These are phyloP conservation scores for Phoma sp. DNA, from an alignment of 2,329 filamentous ascomycete species.

Conservation along the genomic window DNA sequence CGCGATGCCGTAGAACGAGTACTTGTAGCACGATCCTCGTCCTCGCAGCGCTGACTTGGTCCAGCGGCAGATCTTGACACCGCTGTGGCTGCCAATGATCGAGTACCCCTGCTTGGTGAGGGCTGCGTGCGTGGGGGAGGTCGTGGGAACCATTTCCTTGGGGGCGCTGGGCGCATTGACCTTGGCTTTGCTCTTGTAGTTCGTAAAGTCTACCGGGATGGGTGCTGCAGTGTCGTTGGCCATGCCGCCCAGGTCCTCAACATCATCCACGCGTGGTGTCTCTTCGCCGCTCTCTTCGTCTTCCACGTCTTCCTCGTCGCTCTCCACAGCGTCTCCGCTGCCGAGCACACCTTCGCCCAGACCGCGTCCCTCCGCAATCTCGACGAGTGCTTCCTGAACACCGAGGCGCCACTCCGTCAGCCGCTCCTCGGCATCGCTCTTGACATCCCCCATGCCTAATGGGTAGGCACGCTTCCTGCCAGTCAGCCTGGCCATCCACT, in stretches of 20 bases:
- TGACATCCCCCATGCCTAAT: constrained; percentile 85
- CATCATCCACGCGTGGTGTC: constrained; percentile 66
- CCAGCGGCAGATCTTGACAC: constrained; percentile 98
- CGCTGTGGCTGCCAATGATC: constrained; percentile 93
- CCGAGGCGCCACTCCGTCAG: constrained; percentile 81
- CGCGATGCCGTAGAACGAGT: constrained; percentile 93
- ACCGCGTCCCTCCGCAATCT: constrained; percentile 60
- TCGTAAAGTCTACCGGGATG: constrained; percentile 87
- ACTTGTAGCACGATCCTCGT: constrained; percentile 96
- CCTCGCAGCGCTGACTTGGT: constrained; percentile 95
- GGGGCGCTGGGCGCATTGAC: constrained; percentile 54
- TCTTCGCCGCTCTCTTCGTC: constrained; percentile 55
- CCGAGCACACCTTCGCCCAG: constrained; percentile 74
- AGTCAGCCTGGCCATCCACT: constrained; percentile 96
- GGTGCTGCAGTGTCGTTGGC: constrained; percentile 56
- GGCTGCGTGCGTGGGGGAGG: constrained; percentile 84
- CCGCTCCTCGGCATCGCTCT: constrained; percentile 70
- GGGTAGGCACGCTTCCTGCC: constrained; percentile 86
- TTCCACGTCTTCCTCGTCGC: constrained; percentile 73
- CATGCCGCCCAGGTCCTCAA: constrained; percentile 81
- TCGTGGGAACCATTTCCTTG: constrained; percentile 94
- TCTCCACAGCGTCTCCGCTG: constrained; percentile 84
- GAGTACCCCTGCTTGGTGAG: constrained; percentile 97
- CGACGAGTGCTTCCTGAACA: constrained; percentile 72
- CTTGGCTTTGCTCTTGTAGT: constrained; percentile 62